Percentiles rank a stretch among this genome's conserved stretches.
Conservation (phyloP, 192 early-diverging fungal species). For the Obelidium mucronatum region DNA sequence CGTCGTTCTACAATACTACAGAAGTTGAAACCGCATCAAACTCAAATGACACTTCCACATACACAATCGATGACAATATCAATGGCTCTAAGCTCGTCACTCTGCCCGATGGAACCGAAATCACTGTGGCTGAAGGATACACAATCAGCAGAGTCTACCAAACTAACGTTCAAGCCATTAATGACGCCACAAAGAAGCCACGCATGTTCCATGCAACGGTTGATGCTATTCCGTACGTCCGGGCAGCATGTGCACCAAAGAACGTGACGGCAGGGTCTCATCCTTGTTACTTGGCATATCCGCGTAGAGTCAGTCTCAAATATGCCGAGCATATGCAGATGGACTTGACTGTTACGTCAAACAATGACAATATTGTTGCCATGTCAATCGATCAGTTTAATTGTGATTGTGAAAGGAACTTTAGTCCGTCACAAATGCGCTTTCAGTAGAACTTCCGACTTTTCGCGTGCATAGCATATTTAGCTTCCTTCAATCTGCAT, state of each 20-base stretch:
- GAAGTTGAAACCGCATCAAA: not conserved
- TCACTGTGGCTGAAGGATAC: slow-evolving; percentile 9
- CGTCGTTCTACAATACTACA: not conserved
- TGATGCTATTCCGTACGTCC: too few relatives aligned
- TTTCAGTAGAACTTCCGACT: too few relatives aligned
- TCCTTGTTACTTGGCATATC: slow-evolving; percentile 11
- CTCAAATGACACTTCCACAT: not conserved
- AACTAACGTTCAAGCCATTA: not conserved
- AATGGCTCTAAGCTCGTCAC: too few relatives aligned
- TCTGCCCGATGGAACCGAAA: too few relatives aligned
- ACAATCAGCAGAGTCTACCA: slow-evolving; percentile 6
- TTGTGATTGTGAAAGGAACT: not conserved
- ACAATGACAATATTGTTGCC: not conserved
- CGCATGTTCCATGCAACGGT: too few relatives aligned
- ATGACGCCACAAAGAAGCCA: not conserved
- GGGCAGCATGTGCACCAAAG: too few relatives aligned
- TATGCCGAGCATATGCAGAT: slow-evolving; percentile 4
- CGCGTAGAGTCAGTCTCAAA: not conserved
- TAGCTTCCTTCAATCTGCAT: too few relatives aligned
- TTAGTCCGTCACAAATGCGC: not conserved
- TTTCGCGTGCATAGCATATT: too few relatives aligned
- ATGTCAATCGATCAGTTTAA: slow-evolving; percentile 21
- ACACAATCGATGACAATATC: not conserved
- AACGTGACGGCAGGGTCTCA: too few relatives aligned
- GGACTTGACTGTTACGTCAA: not conserved